These are phyloP conservation scores for Jatropha curcas DNA, from an alignment of 345 rosid genomes.

Conservation along the genomic window DNA sequence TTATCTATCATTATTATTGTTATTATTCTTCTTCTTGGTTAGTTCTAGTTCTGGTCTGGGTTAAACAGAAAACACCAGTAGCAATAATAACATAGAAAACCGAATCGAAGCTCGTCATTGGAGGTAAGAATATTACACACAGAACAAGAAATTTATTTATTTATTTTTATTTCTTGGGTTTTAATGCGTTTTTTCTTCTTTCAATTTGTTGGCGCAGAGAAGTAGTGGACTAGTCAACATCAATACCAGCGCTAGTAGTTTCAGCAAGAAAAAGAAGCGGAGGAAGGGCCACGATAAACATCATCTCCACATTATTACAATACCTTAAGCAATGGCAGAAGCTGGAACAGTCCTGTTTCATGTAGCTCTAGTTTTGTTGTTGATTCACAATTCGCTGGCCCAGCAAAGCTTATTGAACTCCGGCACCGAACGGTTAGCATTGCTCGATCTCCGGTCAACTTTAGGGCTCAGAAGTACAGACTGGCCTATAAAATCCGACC, in stretches of 20 bases:
- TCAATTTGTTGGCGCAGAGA: slow-evolving; percentile 1
- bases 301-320: background rate
- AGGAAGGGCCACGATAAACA: slow-evolving; percentile 14
- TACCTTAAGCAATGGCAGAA: slow-evolving; percentile 26
- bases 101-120: slow-evolving; percentile 45
- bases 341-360: background rate
- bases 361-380: slow-evolving; percentile 19
- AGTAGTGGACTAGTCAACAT: slow-evolving; percentile 16
- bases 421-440: slow-evolving; percentile 21
- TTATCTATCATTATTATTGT: background rate
- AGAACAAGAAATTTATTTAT: slow-evolving; percentile 1
- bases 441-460: slow-evolving; percentile 31
- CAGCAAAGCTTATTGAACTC: slow-evolving; percentile 37
- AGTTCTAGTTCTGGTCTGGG: slow-evolving; percentile 13
- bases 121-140: slow-evolving; percentile 37
- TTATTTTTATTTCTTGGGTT: slow-evolving; percentile 1
- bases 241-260: slow-evolving; percentile 3
- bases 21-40: background rate
- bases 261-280: background rate
- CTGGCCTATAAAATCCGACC: slow-evolving; percentile 28
- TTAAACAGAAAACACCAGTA: slow-evolving; percentile 1
- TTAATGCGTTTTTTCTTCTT: background rate
- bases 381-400: slow-evolving; percentile 31
- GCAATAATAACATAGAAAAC: slow-evolving; percentile 22
- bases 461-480: slow-evolving; percentile 27